Base-by-base conservation (phyloP, 2,329 filamentous ascomycete genomes). In the Xylariaceae sp. region DNA sequence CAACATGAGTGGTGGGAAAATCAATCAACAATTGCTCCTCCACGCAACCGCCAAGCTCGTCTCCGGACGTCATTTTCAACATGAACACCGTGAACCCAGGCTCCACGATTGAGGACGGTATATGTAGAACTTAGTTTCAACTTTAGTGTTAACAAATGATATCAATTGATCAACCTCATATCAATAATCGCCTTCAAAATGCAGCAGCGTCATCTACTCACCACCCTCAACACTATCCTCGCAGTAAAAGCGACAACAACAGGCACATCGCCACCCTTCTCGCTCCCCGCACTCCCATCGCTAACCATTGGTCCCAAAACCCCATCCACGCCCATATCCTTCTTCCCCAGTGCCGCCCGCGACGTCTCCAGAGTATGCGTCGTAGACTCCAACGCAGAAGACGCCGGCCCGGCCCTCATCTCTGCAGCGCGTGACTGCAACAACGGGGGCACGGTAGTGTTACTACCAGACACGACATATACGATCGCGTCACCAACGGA, bases 401-500 rank as follows among this genome's bases (percentile, higher is more conserved):
- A 62, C 17, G 56, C 56, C 2, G 60, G 53, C 2, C 60, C 60
- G 3, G 56, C 56, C 23, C 52, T 62, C 39, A 41, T 60, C 17
- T 40, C 53, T 3, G 56, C 60, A 5, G 56, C 56, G 26, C 40
- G 12, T 1, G 53, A 46, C 6, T 65, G 63, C 69, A 87, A 87
- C 65, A 76, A 84, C 57, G 84, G 84, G 6, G 85, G 85, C 5
- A 80, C 81, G 54, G 82, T 87, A 12, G 74, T 87, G 8, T 83
- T 87, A 52, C 76, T 79, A 3, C 74, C 76, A 29, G 78, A 79
- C 14, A 75, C 77, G 53, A 80, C 77, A 2, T 89, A 88, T 66
- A 83, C 78, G 7, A 81, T 89, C 58, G 85, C 83, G 21, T 87
- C 82, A 1, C 84, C 85, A 1, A 70, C 88, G 59, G 82, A 89